These are phyloP conservation scores for Wickerhamomyces sp. DNA, from an alignment of 1,139 yeast genomes.

Conservation along the genomic window DNA sequence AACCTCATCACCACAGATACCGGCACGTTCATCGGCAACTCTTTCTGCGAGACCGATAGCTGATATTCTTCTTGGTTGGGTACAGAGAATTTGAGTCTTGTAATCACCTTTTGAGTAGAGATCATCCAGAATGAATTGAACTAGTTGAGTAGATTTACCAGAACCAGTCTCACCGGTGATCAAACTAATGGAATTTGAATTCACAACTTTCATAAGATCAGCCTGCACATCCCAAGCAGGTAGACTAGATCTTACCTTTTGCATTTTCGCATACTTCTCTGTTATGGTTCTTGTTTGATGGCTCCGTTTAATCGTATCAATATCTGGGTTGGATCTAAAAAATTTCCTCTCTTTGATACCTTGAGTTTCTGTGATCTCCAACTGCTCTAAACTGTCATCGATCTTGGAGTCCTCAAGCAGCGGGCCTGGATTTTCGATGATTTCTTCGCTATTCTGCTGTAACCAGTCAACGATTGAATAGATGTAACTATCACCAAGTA, in stretches of 20 bases:
- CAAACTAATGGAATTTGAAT: slow-evolving; percentile 58
- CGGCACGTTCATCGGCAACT: slow-evolving; percentile 77
- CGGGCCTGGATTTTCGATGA: slow-evolving; percentile 73
- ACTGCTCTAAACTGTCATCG: slow-evolving; percentile 1
- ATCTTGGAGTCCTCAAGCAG: slow-evolving; percentile 32
- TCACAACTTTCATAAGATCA: slow-evolving; percentile 50
- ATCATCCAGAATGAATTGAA: slow-evolving; percentile 79
- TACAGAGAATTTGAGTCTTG: slow-evolving; percentile 66
- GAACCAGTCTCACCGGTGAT: slow-evolving; percentile 98
- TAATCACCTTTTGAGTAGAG: slow-evolving; percentile 39
- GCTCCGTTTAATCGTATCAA: slow-evolving; percentile 26
- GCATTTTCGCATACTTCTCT: slow-evolving; percentile 31
- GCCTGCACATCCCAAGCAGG: slow-evolving; percentile 82
- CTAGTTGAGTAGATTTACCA: slow-evolving; percentile 90
- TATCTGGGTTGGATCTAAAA: slow-evolving; percentile 22
- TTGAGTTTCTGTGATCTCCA: not conserved
- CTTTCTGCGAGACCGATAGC: slow-evolving; percentile 94
- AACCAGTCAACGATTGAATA: slow-evolving; percentile 71
- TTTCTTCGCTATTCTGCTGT: slow-evolving; percentile 49
- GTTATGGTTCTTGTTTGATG: slow-evolving; percentile 23
- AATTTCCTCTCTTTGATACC: slow-evolving; percentile 8
- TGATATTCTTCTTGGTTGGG: slow-evolving; percentile 95
- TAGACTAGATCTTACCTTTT: slow-evolving; percentile 42
- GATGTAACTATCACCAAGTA: slow-evolving; percentile 66
- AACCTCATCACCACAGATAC: slow-evolving; percentile 65